Conservation (phyloP, 2,329 filamentous ascomycete species). For the Clonostachys chloroleuca region DNA sequence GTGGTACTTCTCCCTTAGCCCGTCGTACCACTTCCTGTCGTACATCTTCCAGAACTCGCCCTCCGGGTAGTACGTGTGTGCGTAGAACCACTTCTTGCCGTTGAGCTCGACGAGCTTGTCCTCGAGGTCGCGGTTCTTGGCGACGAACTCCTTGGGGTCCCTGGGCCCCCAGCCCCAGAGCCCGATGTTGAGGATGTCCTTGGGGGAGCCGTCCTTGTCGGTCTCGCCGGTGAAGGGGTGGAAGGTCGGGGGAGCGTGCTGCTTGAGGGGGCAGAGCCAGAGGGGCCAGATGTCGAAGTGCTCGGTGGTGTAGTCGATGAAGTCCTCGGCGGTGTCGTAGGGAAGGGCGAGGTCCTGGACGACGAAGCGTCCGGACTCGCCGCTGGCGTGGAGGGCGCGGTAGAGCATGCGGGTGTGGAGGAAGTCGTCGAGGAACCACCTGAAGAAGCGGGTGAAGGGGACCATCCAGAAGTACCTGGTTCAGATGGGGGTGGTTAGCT, state of each 20-base stretch:
- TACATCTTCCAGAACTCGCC: slow-evolving; percentile 66
- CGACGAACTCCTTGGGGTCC: slow-evolving; percentile 54
- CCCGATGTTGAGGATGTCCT: slow-evolving; percentile 56
- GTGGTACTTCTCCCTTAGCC: slow-evolving; percentile 56
- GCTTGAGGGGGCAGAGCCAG: slow-evolving; percentile 53
- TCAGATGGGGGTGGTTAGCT: no score
- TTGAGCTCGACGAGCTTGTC: slow-evolving; percentile 62
- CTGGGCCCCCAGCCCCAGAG: slow-evolving; percentile 76
- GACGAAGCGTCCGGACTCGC: slow-evolving; percentile 59
- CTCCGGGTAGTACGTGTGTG: slow-evolving; percentile 78
- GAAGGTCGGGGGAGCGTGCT: slow-evolving; percentile 44
- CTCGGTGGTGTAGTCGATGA: slow-evolving; percentile 49
- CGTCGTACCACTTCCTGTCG: slow-evolving; percentile 53
- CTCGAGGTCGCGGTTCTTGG: slow-evolving; percentile 69
- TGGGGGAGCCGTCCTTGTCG: slow-evolving; percentile 4
- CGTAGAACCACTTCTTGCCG: slow-evolving; percentile 85
- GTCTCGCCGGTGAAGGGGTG: slow-evolving; percentile 44
- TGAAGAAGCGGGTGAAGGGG: slow-evolving; percentile 61
- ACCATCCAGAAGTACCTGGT: slow-evolving; percentile 56
- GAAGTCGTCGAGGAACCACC: slow-evolving; percentile 69
- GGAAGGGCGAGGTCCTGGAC: slow-evolving; percentile 64
- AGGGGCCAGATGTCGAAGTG: slow-evolving; percentile 53
- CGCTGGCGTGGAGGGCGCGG: slow-evolving; percentile 64
- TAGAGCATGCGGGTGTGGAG: slow-evolving; percentile 72
- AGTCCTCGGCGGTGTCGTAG: slow-evolving; percentile 44